Evolutionary conservation across 208 protist species (phyloP).

Genomic region (Crithidia expoeki): DNA sequence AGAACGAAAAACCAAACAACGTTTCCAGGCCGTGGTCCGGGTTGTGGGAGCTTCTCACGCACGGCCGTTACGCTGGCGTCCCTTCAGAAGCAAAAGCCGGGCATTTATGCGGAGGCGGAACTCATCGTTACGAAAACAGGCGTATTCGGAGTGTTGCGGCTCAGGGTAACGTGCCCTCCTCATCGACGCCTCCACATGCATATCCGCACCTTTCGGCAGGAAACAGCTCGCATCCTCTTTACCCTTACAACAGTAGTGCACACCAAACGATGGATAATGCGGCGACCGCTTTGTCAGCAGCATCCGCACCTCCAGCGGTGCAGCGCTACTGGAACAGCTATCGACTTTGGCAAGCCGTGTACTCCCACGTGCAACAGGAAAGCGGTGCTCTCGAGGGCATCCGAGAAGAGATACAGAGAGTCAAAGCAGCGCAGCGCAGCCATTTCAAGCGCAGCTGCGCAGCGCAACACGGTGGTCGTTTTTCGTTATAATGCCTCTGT

Average conservation of each 20-base stretch:
- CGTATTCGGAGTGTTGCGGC: too few relatives aligned
- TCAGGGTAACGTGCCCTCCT: too few relatives aligned
- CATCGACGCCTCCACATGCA: too few relatives aligned
- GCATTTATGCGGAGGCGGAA: too few relatives aligned
- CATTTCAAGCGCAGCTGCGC: constrained; percentile 23
- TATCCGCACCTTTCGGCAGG: too few relatives aligned
- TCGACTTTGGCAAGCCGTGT: constrained; percentile 19
- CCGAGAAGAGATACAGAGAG: constrained; percentile 1
- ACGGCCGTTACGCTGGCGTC: constrained; percentile 10
- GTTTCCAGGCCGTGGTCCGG: constrained; percentile 9
- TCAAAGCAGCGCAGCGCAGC: constrained; percentile 20
- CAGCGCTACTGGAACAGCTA: constrained; percentile 33
- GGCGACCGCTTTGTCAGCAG: too few relatives aligned
- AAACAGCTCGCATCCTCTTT: too few relatives aligned
- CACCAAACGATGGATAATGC: too few relatives aligned
- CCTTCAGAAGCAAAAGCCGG: too few relatives aligned
- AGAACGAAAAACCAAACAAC: background rate
- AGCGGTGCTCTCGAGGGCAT: constrained; percentile 11
- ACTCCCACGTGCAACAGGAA: constrained; percentile 15
- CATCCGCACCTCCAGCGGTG: constrained; percentile 1
- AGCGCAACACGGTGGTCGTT: constrained; percentile 26
- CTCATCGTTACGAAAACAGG: too few relatives aligned
- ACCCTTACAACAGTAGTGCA: too few relatives aligned
- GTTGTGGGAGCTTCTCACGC: constrained; percentile 1
- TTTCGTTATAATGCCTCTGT: constrained; percentile 38